A percentile compares a stretch with the other conserved stretches of the same genome.
phyloP scores from a whole-genome alignment of 2,329 filamentous ascomycete genomes.

The Penicillium thymicola region DNA sequence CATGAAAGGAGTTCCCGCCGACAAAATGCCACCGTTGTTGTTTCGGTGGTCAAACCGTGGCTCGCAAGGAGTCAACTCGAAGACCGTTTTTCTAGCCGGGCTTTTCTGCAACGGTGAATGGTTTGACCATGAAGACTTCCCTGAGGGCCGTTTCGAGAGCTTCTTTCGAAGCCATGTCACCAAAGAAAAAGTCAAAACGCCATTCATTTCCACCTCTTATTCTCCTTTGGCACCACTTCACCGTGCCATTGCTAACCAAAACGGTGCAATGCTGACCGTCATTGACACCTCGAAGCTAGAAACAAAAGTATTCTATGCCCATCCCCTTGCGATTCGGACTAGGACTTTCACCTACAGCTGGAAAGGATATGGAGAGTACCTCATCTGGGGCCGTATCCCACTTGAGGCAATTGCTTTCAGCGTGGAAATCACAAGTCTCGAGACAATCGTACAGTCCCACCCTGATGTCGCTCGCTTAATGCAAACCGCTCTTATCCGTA shows the following conservation, averaged over 20 bases:
- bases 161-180: conserved; percentile 28
- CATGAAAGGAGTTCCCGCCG: background rate
- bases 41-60: conserved; percentile 35
- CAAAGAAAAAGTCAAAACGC: conserved; percentile 18
- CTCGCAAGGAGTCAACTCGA: conserved; percentile 32
- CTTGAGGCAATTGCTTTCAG: conserved; percentile 28
- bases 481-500: conserved; percentile 23
- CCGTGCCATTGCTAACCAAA: conserved; percentile 23
- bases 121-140: conserved; percentile 12
- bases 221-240: conserved; percentile 32
- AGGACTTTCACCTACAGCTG: conserved; percentile 8
- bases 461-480: conserved; percentile 26
- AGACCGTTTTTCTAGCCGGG: conserved; percentile 23
- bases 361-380: conserved; percentile 33
- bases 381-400: conserved; percentile 34
- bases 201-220: conserved; percentile 35
- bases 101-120: conserved; percentile 21
- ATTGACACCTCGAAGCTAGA: conserved; percentile 30
- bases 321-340: conserved; percentile 19
- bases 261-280: conserved; percentile 28
- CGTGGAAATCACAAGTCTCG: conserved; percentile 24
- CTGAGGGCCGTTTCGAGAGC: conserved; percentile 15
- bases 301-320: conserved; percentile 27
- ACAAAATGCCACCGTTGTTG: conserved; percentile 25
- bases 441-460: conserved; percentile 14